These are phyloP conservation scores for Petunia axillaris DNA, from an alignment of 257 asterid species.

Conservation along the genomic window DNA sequence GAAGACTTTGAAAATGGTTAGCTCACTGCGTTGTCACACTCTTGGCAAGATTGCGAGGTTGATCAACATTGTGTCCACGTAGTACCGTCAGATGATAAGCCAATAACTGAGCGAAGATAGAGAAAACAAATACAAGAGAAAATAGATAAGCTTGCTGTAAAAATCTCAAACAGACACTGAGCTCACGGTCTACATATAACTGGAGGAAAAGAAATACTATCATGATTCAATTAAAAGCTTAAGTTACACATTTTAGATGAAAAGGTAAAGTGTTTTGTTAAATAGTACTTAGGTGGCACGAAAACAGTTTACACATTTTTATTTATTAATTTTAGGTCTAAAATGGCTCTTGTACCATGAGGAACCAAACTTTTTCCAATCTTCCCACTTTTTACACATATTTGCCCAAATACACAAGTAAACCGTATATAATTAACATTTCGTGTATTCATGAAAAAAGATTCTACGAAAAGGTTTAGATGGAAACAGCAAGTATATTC, in stretches of 20 bases:
- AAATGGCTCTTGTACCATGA: neutral
- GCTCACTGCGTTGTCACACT: constrained; percentile 91
- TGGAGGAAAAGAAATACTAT: neutral
- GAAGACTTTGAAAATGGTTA: neutral
- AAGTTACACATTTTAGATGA: too few species aligned
- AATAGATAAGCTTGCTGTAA: neutral
- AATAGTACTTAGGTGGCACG: neutral
- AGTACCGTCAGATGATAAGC: constrained; percentile 95
- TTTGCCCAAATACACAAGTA: neutral
- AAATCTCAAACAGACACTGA: neutral
- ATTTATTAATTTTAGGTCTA: neutral
- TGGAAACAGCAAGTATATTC: neutral
- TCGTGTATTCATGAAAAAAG: constrained; percentile 2
- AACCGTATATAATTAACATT: neutral
- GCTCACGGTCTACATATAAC: neutral
- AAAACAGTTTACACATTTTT: neutral
- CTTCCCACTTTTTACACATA: neutral
- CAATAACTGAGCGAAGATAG: constrained; percentile 61
- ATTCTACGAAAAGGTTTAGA: neutral
- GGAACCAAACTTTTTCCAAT: neutral
- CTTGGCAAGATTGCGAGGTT: constrained; percentile 98
- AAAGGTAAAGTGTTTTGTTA: too few species aligned
- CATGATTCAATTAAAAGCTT: neutral
- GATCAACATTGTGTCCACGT: constrained; percentile 93
- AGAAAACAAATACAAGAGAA: neutral